phyloP scores from a whole-genome alignment of 306 rosid species.

The Cucurbita argyrosperma region DNA sequence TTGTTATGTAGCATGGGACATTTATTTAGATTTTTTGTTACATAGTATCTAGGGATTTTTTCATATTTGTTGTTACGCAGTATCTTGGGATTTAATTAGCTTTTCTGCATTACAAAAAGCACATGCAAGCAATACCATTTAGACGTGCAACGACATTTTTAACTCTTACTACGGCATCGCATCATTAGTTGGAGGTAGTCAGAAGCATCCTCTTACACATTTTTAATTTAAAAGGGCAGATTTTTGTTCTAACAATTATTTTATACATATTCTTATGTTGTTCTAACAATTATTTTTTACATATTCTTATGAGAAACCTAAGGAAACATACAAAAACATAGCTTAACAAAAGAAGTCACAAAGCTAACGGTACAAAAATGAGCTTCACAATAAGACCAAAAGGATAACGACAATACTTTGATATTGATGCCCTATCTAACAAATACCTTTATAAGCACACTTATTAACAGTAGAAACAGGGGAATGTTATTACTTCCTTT shows the following conservation, averaged over 20 bases:
- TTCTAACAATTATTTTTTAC: too few species aligned
- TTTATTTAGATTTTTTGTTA: too few species aligned
- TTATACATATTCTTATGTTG: too few species aligned
- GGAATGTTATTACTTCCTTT: neutral
- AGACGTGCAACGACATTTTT: too few species aligned
- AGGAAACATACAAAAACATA: neutral
- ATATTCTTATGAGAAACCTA: too few species aligned
- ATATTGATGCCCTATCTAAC: neutral
- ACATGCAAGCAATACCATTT: too few species aligned
- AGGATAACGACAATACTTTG: neutral
- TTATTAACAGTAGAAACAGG: neutral
- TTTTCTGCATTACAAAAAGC: too few species aligned
- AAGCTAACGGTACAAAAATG: neutral
- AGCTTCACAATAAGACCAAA: neutral
- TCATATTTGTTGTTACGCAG: too few species aligned
- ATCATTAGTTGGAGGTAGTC: neutral
- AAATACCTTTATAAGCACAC: neutral
- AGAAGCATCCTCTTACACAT: neutral
- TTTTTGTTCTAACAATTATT: too few species aligned
- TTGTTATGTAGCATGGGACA: too few species aligned
- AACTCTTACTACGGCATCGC: neutral
- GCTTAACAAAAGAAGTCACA: neutral
- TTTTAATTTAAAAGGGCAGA: neutral
- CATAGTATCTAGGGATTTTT: too few species aligned
- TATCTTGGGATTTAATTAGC: too few species aligned